These are phyloP conservation scores for Aspergillus chevalieri DNA, from an alignment of 2,329 filamentous ascomycete species.

Conservation along the genomic window DNA sequence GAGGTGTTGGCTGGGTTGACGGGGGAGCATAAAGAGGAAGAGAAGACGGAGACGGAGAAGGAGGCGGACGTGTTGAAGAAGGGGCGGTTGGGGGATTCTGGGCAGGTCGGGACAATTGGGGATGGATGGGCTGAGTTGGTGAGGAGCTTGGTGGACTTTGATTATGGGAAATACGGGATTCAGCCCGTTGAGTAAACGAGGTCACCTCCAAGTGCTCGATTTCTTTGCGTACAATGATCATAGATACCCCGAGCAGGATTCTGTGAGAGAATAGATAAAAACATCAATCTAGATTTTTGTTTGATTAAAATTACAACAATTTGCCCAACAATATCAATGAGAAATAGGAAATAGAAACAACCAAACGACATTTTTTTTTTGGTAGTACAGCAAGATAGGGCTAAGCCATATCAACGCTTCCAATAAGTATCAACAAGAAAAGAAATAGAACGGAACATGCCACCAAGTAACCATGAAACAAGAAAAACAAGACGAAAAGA, in stretches of 20 bases:
- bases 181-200: slow-evolving; percentile 7
- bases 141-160: slow-evolving; percentile 52
- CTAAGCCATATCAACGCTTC: neutral
- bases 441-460: too few species aligned
- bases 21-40: slow-evolving; percentile 59
- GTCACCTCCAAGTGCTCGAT: neutral
- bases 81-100: slow-evolving; percentile 35
- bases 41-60: slow-evolving; percentile 35
- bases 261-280: neutral
- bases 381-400: neutral
- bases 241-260: neutral
- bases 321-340: neutral
- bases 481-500: neutral
- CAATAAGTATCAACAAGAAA: too few species aligned
- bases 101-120: slow-evolving; percentile 48
- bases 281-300: neutral
- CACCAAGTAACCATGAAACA: neutral
- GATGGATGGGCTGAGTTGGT: slow-evolving; percentile 57
- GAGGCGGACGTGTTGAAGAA: slow-evolving; percentile 36
- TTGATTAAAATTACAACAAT: too few species aligned
- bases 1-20: slow-evolving; percentile 79
- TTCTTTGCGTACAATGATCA: neutral
- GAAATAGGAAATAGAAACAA: neutral
- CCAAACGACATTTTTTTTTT: neutral
- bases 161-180: slow-evolving; percentile 57